Evolutionary conservation across 2,329 filamentous ascomycete genomes (phyloP).

Genomic region (Sclerotinia trifoliorum): DNA sequence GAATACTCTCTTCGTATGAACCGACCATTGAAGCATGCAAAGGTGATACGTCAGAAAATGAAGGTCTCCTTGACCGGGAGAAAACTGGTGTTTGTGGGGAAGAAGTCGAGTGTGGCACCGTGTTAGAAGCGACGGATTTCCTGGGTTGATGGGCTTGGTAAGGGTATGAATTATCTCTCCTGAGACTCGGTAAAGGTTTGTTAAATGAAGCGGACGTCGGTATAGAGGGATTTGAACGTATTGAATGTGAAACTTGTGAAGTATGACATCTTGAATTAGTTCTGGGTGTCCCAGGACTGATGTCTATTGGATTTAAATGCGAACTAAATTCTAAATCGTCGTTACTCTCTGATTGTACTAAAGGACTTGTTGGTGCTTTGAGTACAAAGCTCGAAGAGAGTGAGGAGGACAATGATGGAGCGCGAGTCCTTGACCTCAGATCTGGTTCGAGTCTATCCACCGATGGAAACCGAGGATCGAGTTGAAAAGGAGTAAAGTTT

Average conservation of each 20-base stretch:
- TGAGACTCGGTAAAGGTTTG: constrained; percentile 47
- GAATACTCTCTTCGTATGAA: constrained; percentile 95
- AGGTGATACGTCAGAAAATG: constrained; percentile 72
- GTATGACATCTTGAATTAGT: constrained; percentile 64
- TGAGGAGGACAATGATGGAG: constrained; percentile 67
- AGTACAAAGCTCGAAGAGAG: constrained; percentile 78
- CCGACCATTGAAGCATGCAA: constrained; percentile 93
- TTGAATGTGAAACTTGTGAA: constrained; percentile 60
- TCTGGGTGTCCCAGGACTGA: constrained; percentile 41
- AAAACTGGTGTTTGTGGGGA: constrained; percentile 53
- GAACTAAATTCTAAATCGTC: constrained; percentile 68
- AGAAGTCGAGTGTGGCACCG: constrained; percentile 44
- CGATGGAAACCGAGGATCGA: constrained; percentile 40
- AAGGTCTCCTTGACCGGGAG: constrained; percentile 62
- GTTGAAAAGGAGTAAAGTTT: constrained; percentile 49
- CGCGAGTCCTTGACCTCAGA: constrained; percentile 30
- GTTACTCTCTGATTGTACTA: constrained; percentile 86
- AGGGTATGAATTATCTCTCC: constrained; percentile 63
- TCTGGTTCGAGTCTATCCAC: constrained; percentile 27
- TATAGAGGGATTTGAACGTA: constrained; percentile 45
- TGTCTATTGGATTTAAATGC: constrained; percentile 51
- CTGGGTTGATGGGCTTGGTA: constrained; percentile 79
- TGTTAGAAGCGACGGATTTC: constrained; percentile 65
- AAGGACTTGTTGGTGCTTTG: constrained; percentile 84
- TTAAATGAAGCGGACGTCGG: constrained; percentile 44